A percentile compares a stretch with the other conserved stretches of the same genome.
phyloP scores from a whole-genome alignment of 2,329 filamentous ascomycete genomes.

The Beauveria sp. region DNA sequence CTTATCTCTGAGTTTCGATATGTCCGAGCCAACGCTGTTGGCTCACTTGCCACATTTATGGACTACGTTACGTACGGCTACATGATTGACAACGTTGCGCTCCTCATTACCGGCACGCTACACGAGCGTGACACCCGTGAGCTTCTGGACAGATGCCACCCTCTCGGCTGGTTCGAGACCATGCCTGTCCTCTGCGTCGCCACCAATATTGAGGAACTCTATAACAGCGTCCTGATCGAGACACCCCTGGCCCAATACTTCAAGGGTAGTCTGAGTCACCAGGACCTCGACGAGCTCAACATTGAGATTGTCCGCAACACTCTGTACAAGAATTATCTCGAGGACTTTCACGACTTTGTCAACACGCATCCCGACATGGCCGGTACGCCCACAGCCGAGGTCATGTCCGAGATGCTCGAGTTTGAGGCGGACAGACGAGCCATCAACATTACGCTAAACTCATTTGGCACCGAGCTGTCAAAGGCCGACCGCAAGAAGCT shows the following conservation, averaged over 20 bases:
- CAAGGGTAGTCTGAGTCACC: constrained; percentile 91
- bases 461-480: constrained; percentile 89
- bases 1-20: constrained; percentile 97
- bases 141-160: constrained; percentile 90
- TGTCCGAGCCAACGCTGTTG: constrained; percentile 85
- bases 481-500: constrained; percentile 94
- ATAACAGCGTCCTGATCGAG: constrained; percentile 96
- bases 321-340: constrained; percentile 98
- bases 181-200: constrained; percentile 97
- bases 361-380: constrained; percentile 80
- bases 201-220: constrained; percentile 96
- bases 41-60: constrained; percentile 89
- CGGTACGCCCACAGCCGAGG: constrained; percentile 81
- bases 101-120: constrained; percentile 94
- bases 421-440: constrained; percentile 95
- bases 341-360: constrained; percentile 94
- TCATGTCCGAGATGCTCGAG: constrained; percentile 93
- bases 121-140: constrained; percentile 97
- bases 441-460: constrained; percentile 99
- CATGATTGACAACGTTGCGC: constrained; percentile 99
- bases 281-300: constrained; percentile 96
- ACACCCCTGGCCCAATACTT: constrained; percentile 95
- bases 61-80: constrained; percentile 98
- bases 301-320: constrained; percentile 99
- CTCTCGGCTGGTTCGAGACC: constrained; percentile 97